Conservation (phyloP, 495 filamentous ascomycete genomes). For the Talaromyces wortmannii region DNA sequence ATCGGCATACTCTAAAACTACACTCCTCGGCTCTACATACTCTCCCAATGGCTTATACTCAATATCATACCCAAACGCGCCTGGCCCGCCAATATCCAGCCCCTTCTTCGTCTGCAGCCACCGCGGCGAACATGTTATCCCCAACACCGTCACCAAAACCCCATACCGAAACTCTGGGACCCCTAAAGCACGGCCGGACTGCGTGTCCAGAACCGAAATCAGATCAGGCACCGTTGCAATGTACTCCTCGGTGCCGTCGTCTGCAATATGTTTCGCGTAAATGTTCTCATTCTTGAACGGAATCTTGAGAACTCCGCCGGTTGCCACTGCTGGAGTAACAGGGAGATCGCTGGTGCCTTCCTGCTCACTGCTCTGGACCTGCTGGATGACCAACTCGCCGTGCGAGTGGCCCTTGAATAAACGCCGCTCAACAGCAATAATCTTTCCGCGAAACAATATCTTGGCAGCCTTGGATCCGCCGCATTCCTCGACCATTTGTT, state of each 20-base stretch:
- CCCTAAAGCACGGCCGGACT: conserved; percentile 52
- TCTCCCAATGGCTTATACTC: conserved; percentile 13
- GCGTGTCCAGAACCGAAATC: conserved; percentile 52
- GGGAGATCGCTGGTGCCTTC: conserved; percentile 4
- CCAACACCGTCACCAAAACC: conserved; percentile 47
- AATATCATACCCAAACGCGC: conserved; percentile 15
- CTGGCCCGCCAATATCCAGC: conserved; percentile 13
- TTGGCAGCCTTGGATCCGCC: conserved; percentile 43
- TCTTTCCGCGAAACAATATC: conserved; percentile 56
- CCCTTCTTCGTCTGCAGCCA: conserved; percentile 19
- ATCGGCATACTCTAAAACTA: conserved; percentile 12
- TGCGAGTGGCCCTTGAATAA: conserved; percentile 42
- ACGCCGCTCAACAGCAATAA: conserved; percentile 47
- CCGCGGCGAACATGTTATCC: conserved; percentile 47
- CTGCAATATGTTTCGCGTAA: conserved; percentile 32
- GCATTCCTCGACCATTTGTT: conserved; percentile 50
- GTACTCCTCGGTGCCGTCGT: conserved; percentile 32
- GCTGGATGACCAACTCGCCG: conserved; percentile 44
- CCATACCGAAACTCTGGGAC: conserved; percentile 58
- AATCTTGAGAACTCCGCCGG: conserved; percentile 39
- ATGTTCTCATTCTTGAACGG: conserved; percentile 65
- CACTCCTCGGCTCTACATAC: conserved; percentile 15
- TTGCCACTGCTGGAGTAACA: neutral
- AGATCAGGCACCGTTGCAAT: conserved; percentile 56
- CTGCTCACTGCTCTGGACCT: conserved; percentile 16